Evolutionary conservation across 306 rosid species (phyloP).

Genomic region (Astragalus membranaceus): DNA sequence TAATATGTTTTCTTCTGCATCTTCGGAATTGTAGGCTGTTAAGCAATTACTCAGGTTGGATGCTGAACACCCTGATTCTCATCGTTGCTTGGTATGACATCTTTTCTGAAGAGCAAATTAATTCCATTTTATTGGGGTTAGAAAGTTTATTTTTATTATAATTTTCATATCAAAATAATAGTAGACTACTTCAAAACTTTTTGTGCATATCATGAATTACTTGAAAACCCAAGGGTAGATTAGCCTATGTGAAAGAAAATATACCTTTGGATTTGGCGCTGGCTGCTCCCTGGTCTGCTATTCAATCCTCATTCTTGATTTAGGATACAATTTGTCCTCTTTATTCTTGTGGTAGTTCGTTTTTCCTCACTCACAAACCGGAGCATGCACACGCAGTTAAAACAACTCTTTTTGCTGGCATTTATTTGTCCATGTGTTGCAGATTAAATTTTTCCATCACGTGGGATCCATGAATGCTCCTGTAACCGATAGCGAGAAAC

Average conservation of each 20-base stretch:
- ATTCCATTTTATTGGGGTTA: slow-evolving; percentile 10
- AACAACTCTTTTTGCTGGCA: neutral
- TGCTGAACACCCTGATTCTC: slow-evolving; percentile 90
- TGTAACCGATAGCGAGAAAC: slow-evolving; percentile 65
- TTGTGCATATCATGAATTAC: too few species aligned
- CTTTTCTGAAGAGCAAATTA: neutral
- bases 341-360: neutral
- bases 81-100: slow-evolving; percentile 74
- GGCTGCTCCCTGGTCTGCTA: neutral
- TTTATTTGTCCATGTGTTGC: slow-evolving; percentile 30
- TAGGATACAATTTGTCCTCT: neutral
- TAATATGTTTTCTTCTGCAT: neutral
- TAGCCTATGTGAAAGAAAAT: too few species aligned
- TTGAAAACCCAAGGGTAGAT: too few species aligned
- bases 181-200: too few species aligned
- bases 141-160: neutral
- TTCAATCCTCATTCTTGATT: neutral
- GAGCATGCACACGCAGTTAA: neutral
- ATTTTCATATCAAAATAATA: neutral
- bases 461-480: slow-evolving; percentile 66
- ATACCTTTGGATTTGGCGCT: neutral
- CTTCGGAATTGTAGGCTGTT: slow-evolving; percentile 56
- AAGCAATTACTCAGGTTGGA: slow-evolving; percentile 87
- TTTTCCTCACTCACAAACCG: neutral
- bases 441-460: slow-evolving; percentile 87